Base-by-base conservation (phyloP, 164 flowering plant species). In the Paratinospora sagittata region DNA sequence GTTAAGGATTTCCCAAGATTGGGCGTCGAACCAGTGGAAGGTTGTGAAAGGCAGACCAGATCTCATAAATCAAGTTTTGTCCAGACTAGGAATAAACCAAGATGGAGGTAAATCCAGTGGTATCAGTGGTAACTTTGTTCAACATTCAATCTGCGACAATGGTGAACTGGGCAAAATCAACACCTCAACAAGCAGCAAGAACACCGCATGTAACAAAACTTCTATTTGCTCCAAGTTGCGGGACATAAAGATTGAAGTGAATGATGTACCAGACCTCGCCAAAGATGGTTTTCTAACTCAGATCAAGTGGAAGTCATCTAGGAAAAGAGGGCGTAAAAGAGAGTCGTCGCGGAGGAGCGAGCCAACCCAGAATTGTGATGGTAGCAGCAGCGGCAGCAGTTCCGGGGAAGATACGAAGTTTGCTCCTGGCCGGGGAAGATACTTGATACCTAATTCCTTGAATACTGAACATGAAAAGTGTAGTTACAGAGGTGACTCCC, bases 381-480 rank as follows among this genome's bases (percentile, higher is more conserved):
- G n/a, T n/a, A n/a, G n/a, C 34, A 63, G 71, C 63, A 75, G 75
- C 45, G 67, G 10, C 2, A 21, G 24, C 26, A 61, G 30, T 12
- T 14, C 69, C 58, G 58, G 30, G 39, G 75, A 77, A 36, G 79
- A 65, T 5, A n/a, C 64, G 24, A 80, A 33, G 7, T 73, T 80
- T 3, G 33, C 77, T 3, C 30, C 52, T 27, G 58, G 71, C 24
- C 36, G n/a, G n/a, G n/a, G 30, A 34, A 79, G 81, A 12, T 83
- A 82, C 72, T 34, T 82, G 26, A 71, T 82, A 45, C 73, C 82
- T 0, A 55, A 77, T 7, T 34, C 86, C 21, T 10, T 84, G 77
- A 86, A 80, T 72, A 78, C 82, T 21, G 91, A 89, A 78, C 75
- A 49, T 10, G 97, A 91, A 27, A 87, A 87, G 74, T 91, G 96